Evolutionary conservation across 768 basidiomycete genomes (phyloP).

Genomic region (Rhizopogon sp.): DNA sequence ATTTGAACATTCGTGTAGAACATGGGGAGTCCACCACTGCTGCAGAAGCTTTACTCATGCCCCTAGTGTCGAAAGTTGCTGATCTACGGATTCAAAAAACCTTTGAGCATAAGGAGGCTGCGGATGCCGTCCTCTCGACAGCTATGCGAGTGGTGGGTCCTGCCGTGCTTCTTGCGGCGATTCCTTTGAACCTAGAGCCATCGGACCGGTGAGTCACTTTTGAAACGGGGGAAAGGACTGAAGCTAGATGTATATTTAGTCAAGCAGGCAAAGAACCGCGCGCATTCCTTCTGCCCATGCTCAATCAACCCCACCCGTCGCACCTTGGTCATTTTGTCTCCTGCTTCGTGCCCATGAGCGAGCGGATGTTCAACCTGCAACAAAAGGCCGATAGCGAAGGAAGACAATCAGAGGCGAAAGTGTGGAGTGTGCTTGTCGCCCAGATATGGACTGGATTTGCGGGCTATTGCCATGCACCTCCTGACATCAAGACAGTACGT

Average conservation of each 20-base stretch:
- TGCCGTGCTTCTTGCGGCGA: conserved; percentile 58
- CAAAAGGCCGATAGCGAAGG: conserved; percentile 71
- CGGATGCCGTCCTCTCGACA: conserved; percentile 70
- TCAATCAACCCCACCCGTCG: conserved; percentile 76
- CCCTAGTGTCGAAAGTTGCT: conserved; percentile 65
- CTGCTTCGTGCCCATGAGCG: conserved; percentile 92
- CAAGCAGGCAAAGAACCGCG: conserved; percentile 75
- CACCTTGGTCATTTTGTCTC: conserved; percentile 80
- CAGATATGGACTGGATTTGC: conserved; percentile 92
- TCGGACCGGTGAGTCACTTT: conserved; percentile 56
- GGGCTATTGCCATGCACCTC: conserved; percentile 81
- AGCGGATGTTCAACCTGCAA: conserved; percentile 86
- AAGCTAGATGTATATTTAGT: conserved; percentile 31
- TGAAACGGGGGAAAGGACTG: background rate
- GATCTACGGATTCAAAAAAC: conserved; percentile 71
- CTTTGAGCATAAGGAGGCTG: conserved; percentile 89
- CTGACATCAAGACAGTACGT: conserved; percentile 68
- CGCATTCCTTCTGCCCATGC: conserved; percentile 87
- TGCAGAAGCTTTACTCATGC: conserved; percentile 65
- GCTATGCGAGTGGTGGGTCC: conserved; percentile 88
- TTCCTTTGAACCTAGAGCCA: conserved; percentile 88
- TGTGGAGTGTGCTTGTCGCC: conserved; percentile 90
- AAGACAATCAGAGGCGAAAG: conserved; percentile 81
- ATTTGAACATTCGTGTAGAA: conserved; percentile 48
- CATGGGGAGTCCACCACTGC: conserved; percentile 43